Base-by-base conservation (phyloP, 306 rosid species). In the Trifolium dubium region DNA sequence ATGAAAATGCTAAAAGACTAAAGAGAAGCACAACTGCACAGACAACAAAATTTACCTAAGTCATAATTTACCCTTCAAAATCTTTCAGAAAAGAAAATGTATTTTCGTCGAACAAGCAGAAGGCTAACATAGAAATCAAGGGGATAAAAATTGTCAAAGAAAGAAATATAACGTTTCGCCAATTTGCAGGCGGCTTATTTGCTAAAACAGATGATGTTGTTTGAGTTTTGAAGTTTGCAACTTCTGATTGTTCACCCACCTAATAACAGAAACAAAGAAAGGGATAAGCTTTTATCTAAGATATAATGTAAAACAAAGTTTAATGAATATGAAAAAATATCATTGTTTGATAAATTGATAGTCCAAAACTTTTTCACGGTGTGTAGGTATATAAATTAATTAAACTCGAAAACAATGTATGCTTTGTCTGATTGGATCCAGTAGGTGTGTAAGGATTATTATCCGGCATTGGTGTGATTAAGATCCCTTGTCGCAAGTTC, bases 241-340 rank as follows among this genome's bases (percentile, higher is more conserved):
- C 82, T 70, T 77, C 85, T 70, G 84, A 73, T 72, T 40, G 65
- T 67, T 89, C 89, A 89, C 70, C 87, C 77, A 73, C 89, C 95
- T 87, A 86, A 60, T 72, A 63, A 75, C 11, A 65, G 67, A 68
- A 81, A 76, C 67, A 40, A 41, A 71, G 47, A 41, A 39, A 51
- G 13, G 17, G 12, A 62, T 18, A 47, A 64, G n/a, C 10, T 56
- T 28, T 82, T 46, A 62, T 62, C 73, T 13, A 51, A 73, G 60
- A 8, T 30, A 77, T 6, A 8, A 10, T 40, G 12, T 40, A 40
- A 40, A 40, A 40, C 3, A 40, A 40, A 40, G 44, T 32, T 32
- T 32, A 32, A 32, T 5, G 35, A 32, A 32, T 32, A 32, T 32
- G 35, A 32, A 9, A 7, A 37, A 37, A 37, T 37, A 37, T 37